Percentiles rank a stretch among this genome's conserved stretches.
phyloP scores from a whole-genome alignment of 2,329 filamentous ascomycete species.

The Tolypocladium guangdongense region DNA sequence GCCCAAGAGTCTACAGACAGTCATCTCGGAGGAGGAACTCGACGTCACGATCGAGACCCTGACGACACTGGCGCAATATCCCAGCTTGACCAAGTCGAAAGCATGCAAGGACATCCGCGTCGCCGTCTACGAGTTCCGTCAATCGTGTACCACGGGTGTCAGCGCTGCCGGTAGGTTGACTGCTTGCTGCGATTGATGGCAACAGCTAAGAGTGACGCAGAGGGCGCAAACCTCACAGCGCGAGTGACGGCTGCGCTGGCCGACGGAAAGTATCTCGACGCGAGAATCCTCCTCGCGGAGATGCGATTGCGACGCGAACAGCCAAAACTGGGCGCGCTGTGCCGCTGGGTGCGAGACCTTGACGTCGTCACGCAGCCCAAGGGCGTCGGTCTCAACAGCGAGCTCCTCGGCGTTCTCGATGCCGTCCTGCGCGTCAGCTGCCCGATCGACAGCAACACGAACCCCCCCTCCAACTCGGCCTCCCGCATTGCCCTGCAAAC shows the following conservation, averaged over 20 bases:
- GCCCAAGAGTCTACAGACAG: slow-evolving; percentile 38
- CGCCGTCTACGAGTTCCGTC: slow-evolving; percentile 58
- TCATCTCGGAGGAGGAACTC: slow-evolving; percentile 54
- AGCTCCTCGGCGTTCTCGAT: slow-evolving; percentile 51
- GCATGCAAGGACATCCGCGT: slow-evolving; percentile 54
- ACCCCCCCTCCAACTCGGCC: slow-evolving; percentile 18
- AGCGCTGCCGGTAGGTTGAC: slow-evolving; percentile 37
- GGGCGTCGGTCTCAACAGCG: slow-evolving; percentile 26
- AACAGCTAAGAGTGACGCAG: slow-evolving; percentile 13
- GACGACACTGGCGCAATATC: slow-evolving; percentile 44
- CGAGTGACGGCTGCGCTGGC: slow-evolving; percentile 54
- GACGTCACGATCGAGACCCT: slow-evolving; percentile 58
- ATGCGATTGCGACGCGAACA: slow-evolving; percentile 57
- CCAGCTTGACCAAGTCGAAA: slow-evolving; percentile 55
- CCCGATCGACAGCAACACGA: slow-evolving; percentile 39
- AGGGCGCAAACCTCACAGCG: slow-evolving; percentile 52
- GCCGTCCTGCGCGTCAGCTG: slow-evolving; percentile 53
- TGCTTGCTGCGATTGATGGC: background rate
- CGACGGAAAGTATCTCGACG: slow-evolving; percentile 56
- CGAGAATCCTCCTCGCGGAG: slow-evolving; percentile 53
- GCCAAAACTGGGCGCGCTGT: slow-evolving; percentile 57
- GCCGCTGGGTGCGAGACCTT: slow-evolving; percentile 61
- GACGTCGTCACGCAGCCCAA: slow-evolving; percentile 52
- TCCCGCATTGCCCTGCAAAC: slow-evolving; percentile 46
- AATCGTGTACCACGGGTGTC: slow-evolving; percentile 56